phyloP scores from a whole-genome alignment of 2,329 filamentous ascomycete genomes.

The Diaporthe batatas region DNA sequence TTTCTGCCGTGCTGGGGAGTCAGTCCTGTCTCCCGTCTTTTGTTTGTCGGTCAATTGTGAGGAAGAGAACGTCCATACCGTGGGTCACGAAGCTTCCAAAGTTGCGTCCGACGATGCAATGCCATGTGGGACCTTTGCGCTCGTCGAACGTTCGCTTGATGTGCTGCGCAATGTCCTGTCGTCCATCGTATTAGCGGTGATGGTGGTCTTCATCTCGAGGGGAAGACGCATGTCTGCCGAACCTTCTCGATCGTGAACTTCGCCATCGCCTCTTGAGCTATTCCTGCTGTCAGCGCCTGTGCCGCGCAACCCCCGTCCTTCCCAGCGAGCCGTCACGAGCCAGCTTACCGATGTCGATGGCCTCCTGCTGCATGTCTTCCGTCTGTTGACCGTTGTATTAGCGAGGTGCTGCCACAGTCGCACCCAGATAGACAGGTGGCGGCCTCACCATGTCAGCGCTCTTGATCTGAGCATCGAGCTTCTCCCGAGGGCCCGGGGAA shows the following conservation, averaged over 20 bases:
- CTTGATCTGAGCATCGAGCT: constrained; percentile 94
- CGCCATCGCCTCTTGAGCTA: constrained; percentile 73
- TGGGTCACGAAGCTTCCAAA: constrained; percentile 99
- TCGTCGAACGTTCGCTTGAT: constrained; percentile 98
- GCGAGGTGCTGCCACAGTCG: background rate
- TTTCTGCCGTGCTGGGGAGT: constrained; percentile 75
- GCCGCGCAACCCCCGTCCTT: background rate
- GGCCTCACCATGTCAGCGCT: constrained; percentile 93
- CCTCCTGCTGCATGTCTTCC: constrained; percentile 97
- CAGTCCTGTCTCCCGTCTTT: constrained; percentile 24
- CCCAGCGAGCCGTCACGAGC: constrained; percentile 20
- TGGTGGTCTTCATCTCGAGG: background rate
- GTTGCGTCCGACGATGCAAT: constrained; percentile 98
- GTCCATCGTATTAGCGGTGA: constrained; percentile 32
- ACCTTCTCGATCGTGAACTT: constrained; percentile 75
- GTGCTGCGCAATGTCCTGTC: constrained; percentile 91
- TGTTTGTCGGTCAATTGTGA: background rate
- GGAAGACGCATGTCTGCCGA: constrained; percentile 32
- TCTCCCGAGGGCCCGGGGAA: constrained; percentile 72
- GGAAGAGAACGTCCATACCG: constrained; percentile 67
- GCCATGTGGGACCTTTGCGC: constrained; percentile 97
- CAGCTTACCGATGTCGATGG: constrained; percentile 90
- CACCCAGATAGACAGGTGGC: background rate
- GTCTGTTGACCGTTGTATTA: constrained; percentile 68
- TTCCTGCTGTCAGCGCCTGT: constrained; percentile 13